Conservation (phyloP, 768 basidiomycete species). For the Tricholoma sp. region DNA sequence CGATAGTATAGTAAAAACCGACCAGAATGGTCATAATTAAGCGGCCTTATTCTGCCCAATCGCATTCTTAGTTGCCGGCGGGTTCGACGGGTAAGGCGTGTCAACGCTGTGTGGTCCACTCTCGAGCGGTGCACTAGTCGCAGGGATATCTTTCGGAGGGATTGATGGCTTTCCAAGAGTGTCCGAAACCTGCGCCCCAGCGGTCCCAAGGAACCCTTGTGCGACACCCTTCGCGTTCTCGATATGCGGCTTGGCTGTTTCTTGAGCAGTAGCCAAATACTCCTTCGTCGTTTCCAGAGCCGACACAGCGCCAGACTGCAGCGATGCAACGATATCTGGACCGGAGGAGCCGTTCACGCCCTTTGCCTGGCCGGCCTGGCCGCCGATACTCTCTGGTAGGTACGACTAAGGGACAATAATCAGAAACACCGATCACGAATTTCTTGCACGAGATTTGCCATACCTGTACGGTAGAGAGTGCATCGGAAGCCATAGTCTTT, state of each 20-base stretch:
- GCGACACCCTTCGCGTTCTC: constrained; percentile 33
- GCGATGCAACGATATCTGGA: constrained; percentile 21
- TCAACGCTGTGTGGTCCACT: constrained; percentile 29
- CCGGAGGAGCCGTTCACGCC: constrained; percentile 9
- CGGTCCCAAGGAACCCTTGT: constrained; percentile 21
- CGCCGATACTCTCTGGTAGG: constrained; percentile 22
- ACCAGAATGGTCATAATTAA: neutral
- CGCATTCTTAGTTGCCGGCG: constrained; percentile 14
- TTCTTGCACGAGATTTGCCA: neutral
- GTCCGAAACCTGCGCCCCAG: constrained; percentile 11
- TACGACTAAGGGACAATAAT: constrained; percentile 15
- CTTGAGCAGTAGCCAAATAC: constrained; percentile 23
- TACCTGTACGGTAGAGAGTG: constrained; percentile 43
- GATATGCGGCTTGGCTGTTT: constrained; percentile 34
- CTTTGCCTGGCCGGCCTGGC: constrained; percentile 13
- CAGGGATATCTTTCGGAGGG: constrained; percentile 23
- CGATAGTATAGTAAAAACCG: too few relatives aligned
- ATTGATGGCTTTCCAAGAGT: constrained; percentile 8
- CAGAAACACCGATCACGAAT: neutral
- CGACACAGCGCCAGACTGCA: constrained; percentile 27
- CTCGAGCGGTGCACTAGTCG: constrained; percentile 37
- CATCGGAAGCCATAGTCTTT: constrained; percentile 39
- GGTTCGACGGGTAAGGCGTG: constrained; percentile 22
- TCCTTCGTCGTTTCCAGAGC: constrained; percentile 22
- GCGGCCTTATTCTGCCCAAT: constrained; percentile 17